These are phyloP conservation scores for Yamagishiella unicocca DNA, from an alignment of 139 green algal species.

Conservation along the genomic window DNA sequence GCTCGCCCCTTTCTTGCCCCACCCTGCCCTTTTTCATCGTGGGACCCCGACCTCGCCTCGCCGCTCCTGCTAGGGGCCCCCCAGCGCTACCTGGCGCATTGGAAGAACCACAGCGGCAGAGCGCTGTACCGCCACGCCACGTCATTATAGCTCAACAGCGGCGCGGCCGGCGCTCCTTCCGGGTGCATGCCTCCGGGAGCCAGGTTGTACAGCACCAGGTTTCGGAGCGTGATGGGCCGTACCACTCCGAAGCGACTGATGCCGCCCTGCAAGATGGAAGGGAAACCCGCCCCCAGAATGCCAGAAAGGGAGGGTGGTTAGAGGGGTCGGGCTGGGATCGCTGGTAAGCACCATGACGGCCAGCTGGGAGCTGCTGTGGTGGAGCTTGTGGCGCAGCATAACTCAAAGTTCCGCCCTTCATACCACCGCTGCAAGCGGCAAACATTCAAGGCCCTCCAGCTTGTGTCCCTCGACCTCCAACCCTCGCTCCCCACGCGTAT, in stretches of 20 bases:
- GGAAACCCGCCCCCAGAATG: too few species aligned
- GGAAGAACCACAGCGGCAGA: conserved; percentile 19
- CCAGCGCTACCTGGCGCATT: background rate
- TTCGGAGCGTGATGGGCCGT: background rate
- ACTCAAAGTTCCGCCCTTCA: too few species aligned
- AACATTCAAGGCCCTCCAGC: background rate
- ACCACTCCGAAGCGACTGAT: background rate
- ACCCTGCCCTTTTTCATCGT: too few species aligned
- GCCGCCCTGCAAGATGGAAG: conserved; percentile 11
- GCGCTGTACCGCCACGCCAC: background rate
- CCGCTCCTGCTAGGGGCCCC: too few species aligned
- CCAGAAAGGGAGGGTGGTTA: too few species aligned
- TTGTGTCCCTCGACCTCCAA: background rate
- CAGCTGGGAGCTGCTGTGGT: background rate
- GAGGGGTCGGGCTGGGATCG: too few species aligned
- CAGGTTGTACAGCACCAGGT: conserved; percentile 37
- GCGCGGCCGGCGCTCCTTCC: background rate
- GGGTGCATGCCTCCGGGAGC: background rate
- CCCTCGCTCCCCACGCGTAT: too few species aligned
- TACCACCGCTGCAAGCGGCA: background rate
- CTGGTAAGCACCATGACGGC: too few species aligned
- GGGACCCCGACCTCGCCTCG: too few species aligned
- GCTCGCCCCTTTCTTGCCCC: too few species aligned
- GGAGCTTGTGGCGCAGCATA: background rate
- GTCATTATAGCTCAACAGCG: background rate